Evolutionary conservation across 139 green algal species (phyloP).

Genomic region (Chlorella sp.): DNA sequence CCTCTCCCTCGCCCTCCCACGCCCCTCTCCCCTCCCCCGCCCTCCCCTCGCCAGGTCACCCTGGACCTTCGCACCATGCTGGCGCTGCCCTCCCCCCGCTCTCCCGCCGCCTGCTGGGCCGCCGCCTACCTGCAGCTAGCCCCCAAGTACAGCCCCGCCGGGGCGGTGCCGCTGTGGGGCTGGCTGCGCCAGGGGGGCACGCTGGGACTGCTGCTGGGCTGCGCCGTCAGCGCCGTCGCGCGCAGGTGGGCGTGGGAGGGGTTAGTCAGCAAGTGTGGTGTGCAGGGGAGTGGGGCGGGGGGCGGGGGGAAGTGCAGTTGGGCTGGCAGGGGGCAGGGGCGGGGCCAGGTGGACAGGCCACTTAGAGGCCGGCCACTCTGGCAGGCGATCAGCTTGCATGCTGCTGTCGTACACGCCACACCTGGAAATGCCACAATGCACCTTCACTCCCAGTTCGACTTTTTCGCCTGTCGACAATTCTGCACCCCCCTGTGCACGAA

Average conservation of each 20-base stretch:
- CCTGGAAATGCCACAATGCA: not conserved
- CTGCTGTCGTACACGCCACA: not conserved
- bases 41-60: not conserved
- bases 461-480: too few relatives aligned
- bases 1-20: not conserved
- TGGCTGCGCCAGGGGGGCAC: slow-evolving; percentile 8
- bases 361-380: too few relatives aligned
- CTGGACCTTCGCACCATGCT: slow-evolving; percentile 7
- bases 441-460: not conserved
- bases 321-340: too few relatives aligned
- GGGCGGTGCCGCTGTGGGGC: not conserved
- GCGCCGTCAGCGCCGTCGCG: not conserved
- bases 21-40: not conserved
- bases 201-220: slow-evolving; percentile 1
- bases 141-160: slow-evolving; percentile 3
- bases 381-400: not conserved
- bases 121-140: slow-evolving; percentile 1
- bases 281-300: too few relatives aligned
- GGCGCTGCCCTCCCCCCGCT: not conserved
- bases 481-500: too few relatives aligned
- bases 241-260: not conserved
- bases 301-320: too few relatives aligned
- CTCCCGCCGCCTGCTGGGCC: not conserved
- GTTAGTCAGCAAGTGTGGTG: too few relatives aligned
- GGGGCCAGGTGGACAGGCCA: too few relatives aligned